These are phyloP conservation scores for Toxicodendron radicans DNA, from an alignment of 345 rosid species.

Conservation along the genomic window DNA sequence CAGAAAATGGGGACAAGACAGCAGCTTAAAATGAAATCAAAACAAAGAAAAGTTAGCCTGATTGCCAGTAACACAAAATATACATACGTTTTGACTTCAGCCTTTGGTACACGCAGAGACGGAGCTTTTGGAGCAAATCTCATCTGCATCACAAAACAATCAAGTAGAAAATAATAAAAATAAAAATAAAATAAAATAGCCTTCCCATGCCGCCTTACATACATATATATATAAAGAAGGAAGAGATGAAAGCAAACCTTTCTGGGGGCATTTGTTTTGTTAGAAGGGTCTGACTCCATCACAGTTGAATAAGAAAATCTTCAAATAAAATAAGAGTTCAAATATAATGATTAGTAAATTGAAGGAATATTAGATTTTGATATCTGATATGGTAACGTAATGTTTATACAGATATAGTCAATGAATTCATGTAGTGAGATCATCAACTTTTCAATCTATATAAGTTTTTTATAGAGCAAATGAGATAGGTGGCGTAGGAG, in stretches of 20 bases:
- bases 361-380: too few species aligned
- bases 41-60: neutral
- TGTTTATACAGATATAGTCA: too few species aligned
- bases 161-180: constrained; percentile 9
- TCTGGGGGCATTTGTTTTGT: constrained; percentile 28
- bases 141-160: constrained; percentile 40
- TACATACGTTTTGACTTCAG: constrained; percentile 69
- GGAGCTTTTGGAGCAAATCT: constrained; percentile 80
- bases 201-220: too few species aligned
- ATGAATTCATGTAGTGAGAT: neutral
- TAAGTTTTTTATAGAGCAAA: too few species aligned
- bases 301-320: neutral
- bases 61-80: constrained; percentile 4
- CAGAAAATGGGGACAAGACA: neutral
- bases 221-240: neutral
- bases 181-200: neutral
- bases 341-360: too few species aligned
- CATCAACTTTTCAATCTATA: neutral
- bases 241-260: constrained; percentile 40
- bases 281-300: constrained; percentile 15
- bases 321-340: neutral
- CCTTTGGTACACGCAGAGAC: constrained; percentile 46
- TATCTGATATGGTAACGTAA: too few species aligned
- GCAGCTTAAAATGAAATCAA: neutral
- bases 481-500: too few species aligned